Base-by-base conservation (phyloP, 768 basidiomycete species). In the Floccularia luteovirens region DNA sequence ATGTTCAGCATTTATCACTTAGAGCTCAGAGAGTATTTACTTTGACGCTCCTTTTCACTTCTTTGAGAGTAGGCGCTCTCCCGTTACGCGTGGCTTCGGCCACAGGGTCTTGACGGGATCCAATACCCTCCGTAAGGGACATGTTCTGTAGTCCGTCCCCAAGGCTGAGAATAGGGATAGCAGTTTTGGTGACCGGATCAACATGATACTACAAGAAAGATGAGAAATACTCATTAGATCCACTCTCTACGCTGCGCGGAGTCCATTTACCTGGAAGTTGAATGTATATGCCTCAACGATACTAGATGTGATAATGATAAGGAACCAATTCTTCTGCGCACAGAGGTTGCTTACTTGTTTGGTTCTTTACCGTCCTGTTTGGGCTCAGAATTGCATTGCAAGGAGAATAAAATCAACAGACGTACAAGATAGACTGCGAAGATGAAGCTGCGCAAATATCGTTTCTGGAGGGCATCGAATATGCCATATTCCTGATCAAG, bases 261-360 rank as follows among this genome's bases (percentile, higher is more conserved):
- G n/a, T n/a, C n/a, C n/a, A 24, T 62, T 45, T 48, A 83, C 86
- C 48, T 79, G 73, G 51, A 91, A 89, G 52, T 89, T 85, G 63
- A 91, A 91, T 0, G 86, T 90, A 52, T 90, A 91, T 11, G 90
- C 82, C 56, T 91, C 89, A 17, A 90, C 72, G 41, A 91, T 83
- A 60, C 89, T 91, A 47, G 13, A 10, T 21, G 44, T 44, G 23
- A 38, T 13, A 11, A 22, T 28, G 32, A 45, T 19, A 32, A 38
- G 14, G 27, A 28, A 19, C 14, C 20, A 21, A 13, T 27, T 36
- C 3, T 24, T 40, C 38, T 41, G 10, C 43, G 37, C 6, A 45
- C 39, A 36, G 23, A 31, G 38, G 40, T 45, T 46, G 54, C 62
- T 42, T 62, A 84, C 85, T 92, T 90, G 50, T 74, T 86, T 0